Percentiles rank a stretch among this genome's conserved stretches.
Evolutionary conservation across 1,284 basidiomycete genomes (phyloP).

Genomic region (Papiliotrema flavescens): DNA sequence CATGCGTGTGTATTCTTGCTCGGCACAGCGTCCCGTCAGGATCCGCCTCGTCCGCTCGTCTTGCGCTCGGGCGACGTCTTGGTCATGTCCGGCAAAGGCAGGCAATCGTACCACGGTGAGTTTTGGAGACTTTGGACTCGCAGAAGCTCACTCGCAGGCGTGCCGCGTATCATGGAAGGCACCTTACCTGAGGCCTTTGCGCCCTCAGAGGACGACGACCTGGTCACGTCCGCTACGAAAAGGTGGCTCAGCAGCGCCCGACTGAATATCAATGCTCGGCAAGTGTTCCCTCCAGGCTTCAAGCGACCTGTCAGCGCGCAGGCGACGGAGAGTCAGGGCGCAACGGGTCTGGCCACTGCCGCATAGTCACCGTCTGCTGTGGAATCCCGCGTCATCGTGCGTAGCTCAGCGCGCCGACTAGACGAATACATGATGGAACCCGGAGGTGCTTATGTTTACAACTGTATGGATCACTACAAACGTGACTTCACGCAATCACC

Average conservation of each 20-base stretch:
- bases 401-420: no score
- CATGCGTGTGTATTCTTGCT: constrained; percentile 82
- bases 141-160: constrained; percentile 56
- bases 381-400: no score
- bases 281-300: constrained; percentile 56
- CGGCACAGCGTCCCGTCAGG: constrained; percentile 72
- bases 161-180: constrained; percentile 77
- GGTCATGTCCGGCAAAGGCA: constrained; percentile 82
- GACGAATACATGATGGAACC: no score
- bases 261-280: constrained; percentile 85
- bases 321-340: no score
- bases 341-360: no score
- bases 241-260: constrained; percentile 51
- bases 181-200: constrained; percentile 66
- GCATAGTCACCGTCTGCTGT: no score
- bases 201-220: constrained; percentile 26
- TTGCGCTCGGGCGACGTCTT: constrained; percentile 81
- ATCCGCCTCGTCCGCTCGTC: constrained; percentile 70
- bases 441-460: not conserved
- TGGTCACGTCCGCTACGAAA: constrained; percentile 53
- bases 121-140: no score
- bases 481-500: not conserved
- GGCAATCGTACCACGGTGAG: constrained; percentile 79
- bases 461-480: not conserved
- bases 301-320: constrained; percentile 3